A percentile compares a stretch with the other conserved stretches of the same genome.
Evolutionary conservation across 2,329 filamentous ascomycete genomes (phyloP).

Genomic region (Pseudocercospora ulei): DNA sequence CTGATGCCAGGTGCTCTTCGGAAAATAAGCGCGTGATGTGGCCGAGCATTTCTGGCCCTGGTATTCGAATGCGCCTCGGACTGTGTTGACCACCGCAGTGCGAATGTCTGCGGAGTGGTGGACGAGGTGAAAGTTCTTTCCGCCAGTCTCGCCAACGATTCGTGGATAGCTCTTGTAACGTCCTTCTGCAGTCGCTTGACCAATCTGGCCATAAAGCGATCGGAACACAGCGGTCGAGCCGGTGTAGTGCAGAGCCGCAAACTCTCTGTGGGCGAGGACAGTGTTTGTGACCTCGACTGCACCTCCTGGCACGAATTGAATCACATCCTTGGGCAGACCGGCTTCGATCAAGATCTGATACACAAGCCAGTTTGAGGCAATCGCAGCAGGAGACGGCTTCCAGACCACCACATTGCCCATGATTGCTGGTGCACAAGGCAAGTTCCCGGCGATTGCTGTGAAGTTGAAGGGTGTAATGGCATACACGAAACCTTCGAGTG

Average conservation of each 20-base stretch:
- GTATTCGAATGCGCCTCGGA: constrained; percentile 81
- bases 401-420: constrained; percentile 92
- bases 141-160: constrained; percentile 81
- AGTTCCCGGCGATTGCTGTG: constrained; percentile 83
- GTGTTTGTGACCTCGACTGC: constrained; percentile 72
- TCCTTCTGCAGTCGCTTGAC: constrained; percentile 66
- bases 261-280: constrained; percentile 65
- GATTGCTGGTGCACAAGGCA: constrained; percentile 70
- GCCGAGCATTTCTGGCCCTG: constrained; percentile 89
- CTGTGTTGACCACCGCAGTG: constrained; percentile 71
- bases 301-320: constrained; percentile 87
- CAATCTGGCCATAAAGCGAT: constrained; percentile 76
- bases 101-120: constrained; percentile 66
- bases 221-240: constrained; percentile 89
- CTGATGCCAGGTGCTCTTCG: constrained; percentile 61
- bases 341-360: constrained; percentile 87
- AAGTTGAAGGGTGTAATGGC: constrained; percentile 95
- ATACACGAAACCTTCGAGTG: constrained; percentile 91
- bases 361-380: constrained; percentile 82
- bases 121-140: constrained; percentile 86
- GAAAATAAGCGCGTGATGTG: constrained; percentile 68
- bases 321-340: constrained; percentile 76
- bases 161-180: constrained; percentile 77
- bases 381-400: constrained; percentile 87
- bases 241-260: constrained; percentile 89